Conservation (phyloP, 2,329 filamentous ascomycete species). For the Apiospora pterosperma region DNA sequence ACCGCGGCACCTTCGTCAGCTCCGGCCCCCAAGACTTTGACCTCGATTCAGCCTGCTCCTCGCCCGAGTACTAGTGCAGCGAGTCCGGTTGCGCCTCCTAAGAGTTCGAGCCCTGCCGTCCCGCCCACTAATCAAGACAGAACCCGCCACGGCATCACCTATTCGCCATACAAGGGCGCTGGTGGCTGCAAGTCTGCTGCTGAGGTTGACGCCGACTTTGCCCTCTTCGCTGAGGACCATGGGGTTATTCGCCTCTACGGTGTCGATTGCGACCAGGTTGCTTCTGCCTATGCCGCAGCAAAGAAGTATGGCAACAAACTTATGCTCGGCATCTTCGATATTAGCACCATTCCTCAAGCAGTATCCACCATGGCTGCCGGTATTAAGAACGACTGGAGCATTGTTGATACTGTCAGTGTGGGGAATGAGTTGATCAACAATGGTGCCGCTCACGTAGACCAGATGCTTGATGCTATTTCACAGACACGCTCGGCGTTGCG, state of each 20-base stretch:
- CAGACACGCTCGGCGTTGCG: conserved; percentile 56
- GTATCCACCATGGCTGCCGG: conserved; percentile 59
- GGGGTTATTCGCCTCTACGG: conserved; percentile 73
- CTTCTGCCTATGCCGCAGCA: conserved; percentile 59
- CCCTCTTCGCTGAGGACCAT: conserved; percentile 49
- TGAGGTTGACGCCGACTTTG: conserved; percentile 64
- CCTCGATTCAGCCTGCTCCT: not conserved
- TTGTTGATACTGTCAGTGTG: conserved; percentile 68
- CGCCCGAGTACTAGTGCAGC: not conserved
- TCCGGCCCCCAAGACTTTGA: not conserved
- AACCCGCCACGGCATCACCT: conserved; percentile 40
- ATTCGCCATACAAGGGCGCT: conserved; percentile 47
- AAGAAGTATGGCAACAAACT: conserved; percentile 64
- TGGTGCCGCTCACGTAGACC: conserved; percentile 46
- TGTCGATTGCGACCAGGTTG: conserved; percentile 72
- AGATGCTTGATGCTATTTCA: conserved; percentile 57
- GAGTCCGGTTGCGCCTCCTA: not conserved
- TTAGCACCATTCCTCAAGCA: conserved; percentile 52
- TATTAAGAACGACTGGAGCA: conserved; percentile 61
- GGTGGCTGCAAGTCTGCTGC: conserved; percentile 63
- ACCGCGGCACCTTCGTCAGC: not conserved
- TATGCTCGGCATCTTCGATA: conserved; percentile 71
- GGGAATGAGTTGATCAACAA: conserved; percentile 80
- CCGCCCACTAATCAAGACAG: conserved; percentile 9
- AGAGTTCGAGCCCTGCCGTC: conserved; percentile 8